A percentile compares a stretch with the other conserved stretches of the same genome.
Conservation (phyloP, 768 basidiomycete species). For the Amanita subjunquillea region DNA sequence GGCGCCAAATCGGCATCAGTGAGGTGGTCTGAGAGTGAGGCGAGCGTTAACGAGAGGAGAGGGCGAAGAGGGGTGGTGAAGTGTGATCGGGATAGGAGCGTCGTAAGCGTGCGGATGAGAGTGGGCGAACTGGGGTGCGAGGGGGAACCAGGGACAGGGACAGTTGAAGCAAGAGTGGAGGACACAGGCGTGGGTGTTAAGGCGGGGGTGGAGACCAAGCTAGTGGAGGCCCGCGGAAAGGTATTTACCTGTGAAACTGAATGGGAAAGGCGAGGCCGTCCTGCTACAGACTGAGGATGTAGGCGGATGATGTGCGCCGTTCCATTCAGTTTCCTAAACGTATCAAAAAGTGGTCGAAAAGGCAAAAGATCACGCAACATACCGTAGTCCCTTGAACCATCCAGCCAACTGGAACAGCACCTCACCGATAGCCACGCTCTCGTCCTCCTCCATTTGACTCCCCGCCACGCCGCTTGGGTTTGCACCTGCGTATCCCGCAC, state of each 20-base stretch:
- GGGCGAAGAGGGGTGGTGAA: slow-evolving; percentile 42
- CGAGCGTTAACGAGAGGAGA: slow-evolving; percentile 50
- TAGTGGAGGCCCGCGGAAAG: slow-evolving; percentile 14
- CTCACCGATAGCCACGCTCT: slow-evolving; percentile 53
- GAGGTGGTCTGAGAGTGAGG: slow-evolving; percentile 59
- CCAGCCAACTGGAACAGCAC: slow-evolving; percentile 47
- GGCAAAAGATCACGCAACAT: slow-evolving; percentile 16
- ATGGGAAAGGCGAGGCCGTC: background rate
- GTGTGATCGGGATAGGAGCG: slow-evolving; percentile 55
- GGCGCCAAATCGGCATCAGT: slow-evolving; percentile 57
- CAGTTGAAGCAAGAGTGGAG: slow-evolving; percentile 34
- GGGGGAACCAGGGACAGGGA: slow-evolving; percentile 26
- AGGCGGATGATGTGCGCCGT: slow-evolving; percentile 14
- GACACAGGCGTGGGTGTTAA: slow-evolving; percentile 12
- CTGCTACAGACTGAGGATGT: background rate
- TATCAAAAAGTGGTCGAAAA: background rate
- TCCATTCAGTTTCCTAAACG: slow-evolving; percentile 19
- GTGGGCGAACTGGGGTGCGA: background rate
- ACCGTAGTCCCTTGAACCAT: slow-evolving; percentile 53
- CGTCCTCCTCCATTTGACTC: slow-evolving; percentile 52
- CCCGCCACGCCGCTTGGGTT: slow-evolving; percentile 46
- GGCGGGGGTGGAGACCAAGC: slow-evolving; percentile 34
- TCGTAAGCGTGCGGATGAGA: slow-evolving; percentile 36
- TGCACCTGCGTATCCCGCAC: slow-evolving; percentile 60
- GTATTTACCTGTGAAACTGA: background rate